These are phyloP conservation scores for Xylaria acuta DNA, from an alignment of 495 filamentous ascomycete genomes.

Conservation along the genomic window DNA sequence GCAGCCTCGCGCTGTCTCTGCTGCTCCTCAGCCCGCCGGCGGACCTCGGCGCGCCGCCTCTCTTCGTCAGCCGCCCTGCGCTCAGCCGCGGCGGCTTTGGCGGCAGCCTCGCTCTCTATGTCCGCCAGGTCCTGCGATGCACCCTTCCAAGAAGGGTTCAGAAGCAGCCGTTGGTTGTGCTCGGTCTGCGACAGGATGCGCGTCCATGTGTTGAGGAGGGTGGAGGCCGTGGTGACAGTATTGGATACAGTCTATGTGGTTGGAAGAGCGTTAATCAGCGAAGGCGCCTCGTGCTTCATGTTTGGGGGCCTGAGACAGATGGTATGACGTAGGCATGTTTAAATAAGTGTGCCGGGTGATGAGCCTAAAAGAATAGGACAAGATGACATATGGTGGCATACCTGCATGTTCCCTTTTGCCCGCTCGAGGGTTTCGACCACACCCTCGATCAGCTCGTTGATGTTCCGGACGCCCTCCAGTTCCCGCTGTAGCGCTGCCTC, in stretches of 20 bases:
- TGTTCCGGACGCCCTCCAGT: constrained; percentile 78
- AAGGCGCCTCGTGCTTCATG: background rate
- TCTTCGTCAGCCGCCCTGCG: constrained; percentile 76
- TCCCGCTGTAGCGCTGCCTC: constrained; percentile 78
- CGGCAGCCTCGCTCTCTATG: constrained; percentile 74
- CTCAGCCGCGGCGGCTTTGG: constrained; percentile 75
- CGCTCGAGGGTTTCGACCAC: constrained; percentile 79
- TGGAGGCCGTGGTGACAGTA: constrained; percentile 87
- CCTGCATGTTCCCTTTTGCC: constrained; percentile 91
- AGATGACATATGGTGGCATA: constrained; percentile 46
- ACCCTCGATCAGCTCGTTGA: constrained; percentile 86
- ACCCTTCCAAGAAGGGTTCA: constrained; percentile 89
- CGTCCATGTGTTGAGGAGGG: constrained; percentile 94
- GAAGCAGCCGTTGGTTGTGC: constrained; percentile 90
- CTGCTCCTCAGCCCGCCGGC: constrained; percentile 74
- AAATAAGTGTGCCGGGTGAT: constrained; percentile 5
- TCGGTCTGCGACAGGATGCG: constrained; percentile 95
- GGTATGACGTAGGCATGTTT: background rate
- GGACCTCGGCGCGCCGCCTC: constrained; percentile 73
- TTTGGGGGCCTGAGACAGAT: constrained; percentile 12
- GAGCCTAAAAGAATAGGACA: constrained; percentile 11
- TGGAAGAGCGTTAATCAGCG: constrained; percentile 8
- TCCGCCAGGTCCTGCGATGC: constrained; percentile 83
- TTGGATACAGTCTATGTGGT: constrained; percentile 74
- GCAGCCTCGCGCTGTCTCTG: constrained; percentile 61